Base-by-base conservation (phyloP, 352 stramenopile species). In the Globisporangium carolinianum region DNA sequence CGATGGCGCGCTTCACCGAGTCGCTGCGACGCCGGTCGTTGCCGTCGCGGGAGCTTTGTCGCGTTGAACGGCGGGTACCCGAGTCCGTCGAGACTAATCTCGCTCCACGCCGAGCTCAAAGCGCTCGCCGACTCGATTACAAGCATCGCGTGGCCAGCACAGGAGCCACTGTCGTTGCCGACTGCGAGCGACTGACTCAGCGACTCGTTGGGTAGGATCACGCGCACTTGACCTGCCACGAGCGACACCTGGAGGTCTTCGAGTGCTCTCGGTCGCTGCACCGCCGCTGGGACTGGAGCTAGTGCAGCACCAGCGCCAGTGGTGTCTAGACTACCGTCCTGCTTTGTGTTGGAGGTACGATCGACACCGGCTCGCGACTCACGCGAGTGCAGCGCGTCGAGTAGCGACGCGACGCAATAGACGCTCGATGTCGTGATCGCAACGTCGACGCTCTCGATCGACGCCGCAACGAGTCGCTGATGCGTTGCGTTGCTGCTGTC, bases 51-150 rank as follows among this genome's bases (percentile, higher is more conserved):
- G 5, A 89, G 61, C 36, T 86, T 63, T 5, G 76, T 72, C n/a
- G 75, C 68, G 63, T 90, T 90, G 50, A 92, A 92, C 42, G 80
- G 80, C 58, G 83, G 81, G 46, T 90, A 91, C 32, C 78, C 73
- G 14, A 92, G 68, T 47, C 83, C 76, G 57, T 91, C 78, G 18
- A 92, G 32, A n/a, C 57, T 73, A 43, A 90, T 82, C 3, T 87
- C 71, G 56, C 61, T 75, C 66, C 72, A 78, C 15, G 57, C 58
- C 1, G 78, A 60, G 57, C 71, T 82, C 48, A 63, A 59, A 0
- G 86, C 49, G 2, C 71, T 76, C 17, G 74, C 60, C 1, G 71
- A 73, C 62, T 89, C 76, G 17, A 90, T 43, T 2, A 83, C 70
- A 9, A 91, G 10, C n/a, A 68, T 65, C 15, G 70, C 52, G 47